phyloP scores from a whole-genome alignment of 805 yeast species.

The Sugiyamaella marilandica region DNA sequence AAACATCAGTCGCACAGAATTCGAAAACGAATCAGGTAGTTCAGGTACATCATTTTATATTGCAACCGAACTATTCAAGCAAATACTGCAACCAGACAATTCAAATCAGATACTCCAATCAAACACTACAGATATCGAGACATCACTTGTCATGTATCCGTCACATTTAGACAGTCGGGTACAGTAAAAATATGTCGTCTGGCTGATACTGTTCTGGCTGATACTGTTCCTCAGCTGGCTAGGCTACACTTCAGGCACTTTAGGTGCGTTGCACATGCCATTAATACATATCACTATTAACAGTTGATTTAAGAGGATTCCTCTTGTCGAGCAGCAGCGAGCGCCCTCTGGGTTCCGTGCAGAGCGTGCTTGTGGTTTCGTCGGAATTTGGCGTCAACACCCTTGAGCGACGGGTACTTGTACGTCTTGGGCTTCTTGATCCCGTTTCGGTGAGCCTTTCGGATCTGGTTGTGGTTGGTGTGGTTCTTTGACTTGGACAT shows the following conservation, averaged over 20 bases:
- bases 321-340: slow-evolving; percentile 74
- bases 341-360: slow-evolving; percentile 94
- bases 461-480: slow-evolving; percentile 99
- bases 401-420: slow-evolving; percentile 98
- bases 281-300: neutral
- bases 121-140: neutral
- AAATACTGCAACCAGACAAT: neutral
- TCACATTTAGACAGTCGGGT: too few relatives aligned
- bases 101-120: neutral
- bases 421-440: slow-evolving; percentile 97
- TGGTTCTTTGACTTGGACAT: slow-evolving; percentile 99
- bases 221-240: too few relatives aligned
- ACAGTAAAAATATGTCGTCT: too few relatives aligned
- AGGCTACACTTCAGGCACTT: neutral
- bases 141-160: neutral
- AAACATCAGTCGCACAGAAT: too few relatives aligned
- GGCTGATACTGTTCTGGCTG: too few relatives aligned
- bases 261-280: neutral
- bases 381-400: slow-evolving; percentile 98
- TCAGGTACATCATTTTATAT: too few relatives aligned
- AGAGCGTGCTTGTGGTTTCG: slow-evolving; percentile 99
- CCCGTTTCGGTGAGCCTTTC: slow-evolving; percentile 99
- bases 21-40: too few relatives aligned
- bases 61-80: too few relatives aligned
- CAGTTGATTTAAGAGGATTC: slow-evolving; percentile 33